Conservation (phyloP, 1,139 yeast species). For the Casaregolazyma lundiana region DNA sequence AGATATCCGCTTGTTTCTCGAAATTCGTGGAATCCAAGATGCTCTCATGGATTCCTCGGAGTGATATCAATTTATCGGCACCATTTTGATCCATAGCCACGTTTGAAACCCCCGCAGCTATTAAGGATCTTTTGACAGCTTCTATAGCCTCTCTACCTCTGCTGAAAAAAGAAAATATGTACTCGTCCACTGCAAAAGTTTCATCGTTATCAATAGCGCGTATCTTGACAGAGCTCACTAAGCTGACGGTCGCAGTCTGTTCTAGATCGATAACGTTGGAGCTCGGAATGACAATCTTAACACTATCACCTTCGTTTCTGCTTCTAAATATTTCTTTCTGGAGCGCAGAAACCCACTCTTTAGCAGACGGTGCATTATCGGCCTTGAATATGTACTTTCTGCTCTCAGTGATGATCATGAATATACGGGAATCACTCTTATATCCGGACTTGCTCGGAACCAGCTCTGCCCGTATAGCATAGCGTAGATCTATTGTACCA, state of each 20-base stretch:
- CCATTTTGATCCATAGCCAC: constrained; percentile 13
- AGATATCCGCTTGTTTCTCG: not conserved
- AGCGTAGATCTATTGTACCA: constrained; percentile 65
- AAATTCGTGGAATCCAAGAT: constrained; percentile 12
- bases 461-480: constrained; percentile 59
- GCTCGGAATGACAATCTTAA: constrained; percentile 71
- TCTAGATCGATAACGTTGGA: constrained; percentile 62
- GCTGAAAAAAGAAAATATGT: constrained; percentile 60
- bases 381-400: constrained; percentile 64
- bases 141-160: constrained; percentile 17
- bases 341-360: constrained; percentile 72
- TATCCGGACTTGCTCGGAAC: constrained; percentile 26
- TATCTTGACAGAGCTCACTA: constrained; percentile 44
- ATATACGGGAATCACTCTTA: constrained; percentile 24
- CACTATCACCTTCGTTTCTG: constrained; percentile 66
- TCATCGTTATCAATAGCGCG: constrained; percentile 49
- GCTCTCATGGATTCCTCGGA: constrained; percentile 5
- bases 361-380: constrained; percentile 67
- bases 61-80: constrained; percentile 1
- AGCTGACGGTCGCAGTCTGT: constrained; percentile 46
- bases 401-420: constrained; percentile 45
- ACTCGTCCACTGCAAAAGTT: constrained; percentile 57
- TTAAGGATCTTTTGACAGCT: constrained; percentile 17
- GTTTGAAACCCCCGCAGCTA: constrained; percentile 18
- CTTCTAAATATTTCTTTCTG: constrained; percentile 75